Evolutionary conservation across 83 land plant genomes (phyloP).

Genomic region (Diphasiastrum complanatum): DNA sequence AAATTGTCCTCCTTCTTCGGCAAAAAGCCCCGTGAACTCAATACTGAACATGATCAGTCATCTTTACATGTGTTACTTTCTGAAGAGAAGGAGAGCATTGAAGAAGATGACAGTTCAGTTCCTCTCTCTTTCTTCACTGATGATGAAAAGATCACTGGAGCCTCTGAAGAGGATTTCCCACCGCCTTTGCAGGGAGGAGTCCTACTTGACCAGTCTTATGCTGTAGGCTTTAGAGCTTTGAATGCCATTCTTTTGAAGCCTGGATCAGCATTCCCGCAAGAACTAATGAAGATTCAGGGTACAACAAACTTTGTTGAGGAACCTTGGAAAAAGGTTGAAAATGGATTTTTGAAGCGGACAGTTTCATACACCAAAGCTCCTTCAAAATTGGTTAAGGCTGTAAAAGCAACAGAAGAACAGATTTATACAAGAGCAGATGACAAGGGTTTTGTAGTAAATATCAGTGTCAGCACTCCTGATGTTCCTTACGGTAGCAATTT

Average conservation of each 20-base stretch:
- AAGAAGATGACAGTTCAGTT: conserved; percentile 26
- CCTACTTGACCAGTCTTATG: conserved; percentile 28
- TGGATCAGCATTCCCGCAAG: conserved; percentile 24
- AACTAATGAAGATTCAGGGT: conserved; percentile 21
- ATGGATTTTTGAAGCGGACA: conserved; percentile 45
- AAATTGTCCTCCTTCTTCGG: too few relatives aligned
- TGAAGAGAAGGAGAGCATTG: conserved; percentile 2
- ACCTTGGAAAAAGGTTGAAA: conserved; percentile 39
- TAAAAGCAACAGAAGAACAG: conserved; percentile 78
- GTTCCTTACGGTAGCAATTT: conserved; percentile 73
- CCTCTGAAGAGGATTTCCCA: conserved; percentile 26
- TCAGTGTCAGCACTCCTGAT: conserved; percentile 66
- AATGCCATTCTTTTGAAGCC: conserved; percentile 35
- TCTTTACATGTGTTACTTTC: too few relatives aligned
- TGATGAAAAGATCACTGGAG: conserved; percentile 18
- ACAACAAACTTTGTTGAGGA: conserved; percentile 36
- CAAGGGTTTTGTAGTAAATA: conserved; percentile 42
- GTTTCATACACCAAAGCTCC: conserved; percentile 65
- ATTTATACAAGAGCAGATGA: conserved; percentile 75
- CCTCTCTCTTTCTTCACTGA: conserved; percentile 41
- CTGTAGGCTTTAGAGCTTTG: conserved; percentile 22
- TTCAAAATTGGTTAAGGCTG: conserved; percentile 65
- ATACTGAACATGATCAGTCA: too few relatives aligned
- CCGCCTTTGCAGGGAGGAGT: conserved; percentile 36
- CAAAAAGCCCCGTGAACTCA: too few relatives aligned